These are phyloP conservation scores for Vigna radiata DNA, from an alignment of 306 rosid genomes.

Conservation along the genomic window DNA sequence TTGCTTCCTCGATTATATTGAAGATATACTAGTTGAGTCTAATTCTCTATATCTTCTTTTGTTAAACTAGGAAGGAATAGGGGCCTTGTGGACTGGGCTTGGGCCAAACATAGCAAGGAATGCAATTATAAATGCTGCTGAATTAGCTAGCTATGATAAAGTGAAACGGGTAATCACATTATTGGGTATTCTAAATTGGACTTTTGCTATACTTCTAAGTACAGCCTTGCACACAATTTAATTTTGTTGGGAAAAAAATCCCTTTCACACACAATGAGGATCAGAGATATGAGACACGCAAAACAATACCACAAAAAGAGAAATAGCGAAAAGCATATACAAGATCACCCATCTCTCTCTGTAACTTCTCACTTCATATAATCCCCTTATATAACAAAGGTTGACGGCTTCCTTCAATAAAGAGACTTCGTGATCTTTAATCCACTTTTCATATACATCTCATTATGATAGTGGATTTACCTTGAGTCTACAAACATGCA, in stretches of 20 bases:
- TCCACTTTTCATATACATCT: no score
- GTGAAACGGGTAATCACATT: constrained; percentile 76
- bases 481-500: no score
- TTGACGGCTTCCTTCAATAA: no score
- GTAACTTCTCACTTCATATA: no score
- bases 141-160: constrained; percentile 96
- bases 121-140: constrained; percentile 96
- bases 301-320: no score
- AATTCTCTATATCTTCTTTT: constrained; percentile 11
- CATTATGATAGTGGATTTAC: no score
- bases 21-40: constrained; percentile 16
- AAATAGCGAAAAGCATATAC: no score
- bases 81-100: constrained; percentile 94
- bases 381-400: no score
- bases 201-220: constrained; percentile 24
- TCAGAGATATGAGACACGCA: no score
- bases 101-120: constrained; percentile 92
- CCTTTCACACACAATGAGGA: no score
- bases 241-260: background rate
- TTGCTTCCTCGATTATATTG: constrained; percentile 18
- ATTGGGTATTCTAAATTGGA: constrained; percentile 37
- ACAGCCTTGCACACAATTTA: constrained; percentile 41
- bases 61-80: constrained; percentile 78
- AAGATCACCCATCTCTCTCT: no score
- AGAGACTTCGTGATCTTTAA: no score